Evolutionary conservation across 768 basidiomycete species (phyloP), one percentile per base, ranked within the genome.

Genomic region (Hemileccinum impolitum): DNA sequence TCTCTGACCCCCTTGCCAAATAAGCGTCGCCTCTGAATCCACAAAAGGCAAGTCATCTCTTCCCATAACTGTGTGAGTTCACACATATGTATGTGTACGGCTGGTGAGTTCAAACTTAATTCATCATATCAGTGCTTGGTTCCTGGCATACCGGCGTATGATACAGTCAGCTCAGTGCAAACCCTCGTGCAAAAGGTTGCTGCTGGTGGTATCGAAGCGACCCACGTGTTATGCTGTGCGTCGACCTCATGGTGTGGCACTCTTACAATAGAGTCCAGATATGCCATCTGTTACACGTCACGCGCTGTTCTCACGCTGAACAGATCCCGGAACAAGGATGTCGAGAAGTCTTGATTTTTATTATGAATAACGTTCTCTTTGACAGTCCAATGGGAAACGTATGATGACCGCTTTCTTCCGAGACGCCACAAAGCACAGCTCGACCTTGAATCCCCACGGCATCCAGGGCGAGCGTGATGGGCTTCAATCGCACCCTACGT

Each of bases 361-460:
- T 62, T 62, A 47, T 61, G 46, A 32, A 54, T 53, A 39, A 35
- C 36, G 35, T 43, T 30, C 32, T 30, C 43, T 39, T 59, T 41
- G 12, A 28, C 19, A 34, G 19, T 15, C 28, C 30, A 59, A 52
- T 44, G 41, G 38, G 47, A 46, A 44, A 21, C 4, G 12, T 43
- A 25, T 38, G 17, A 30, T 17, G 37, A 26, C 41, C 46, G 45
- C 37, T 13, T 45, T 18, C 17, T 43, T 41, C 39, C 51, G 48
- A 47, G 45, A 50, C 56, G 60, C 60, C 60, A 62, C 60, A 61
- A 64, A 64, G 60, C 43, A 48, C 50, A 31, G 52, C 58, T 50
- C 43, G 28, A 21, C 10, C 26, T 32, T 15, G 44, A 14, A 48
- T 47, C 45, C 49, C 39, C 35, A 30, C 42, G 7, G 15, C 17